Conservation (phyloP, 768 basidiomycete genomes). For the Trametopsis cervina region DNA sequence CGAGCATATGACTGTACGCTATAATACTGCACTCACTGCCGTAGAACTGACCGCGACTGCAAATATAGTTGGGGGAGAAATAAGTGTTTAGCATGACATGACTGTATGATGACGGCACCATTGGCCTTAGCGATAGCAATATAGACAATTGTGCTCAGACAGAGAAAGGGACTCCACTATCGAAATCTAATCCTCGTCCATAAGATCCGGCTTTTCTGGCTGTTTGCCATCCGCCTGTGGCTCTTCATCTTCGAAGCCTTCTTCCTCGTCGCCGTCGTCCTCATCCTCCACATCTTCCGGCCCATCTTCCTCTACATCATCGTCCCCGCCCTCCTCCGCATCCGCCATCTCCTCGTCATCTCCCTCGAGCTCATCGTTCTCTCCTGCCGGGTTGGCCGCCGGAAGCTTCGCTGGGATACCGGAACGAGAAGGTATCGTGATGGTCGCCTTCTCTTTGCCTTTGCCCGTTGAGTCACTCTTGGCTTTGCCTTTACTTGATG, state of each 20-base stretch:
- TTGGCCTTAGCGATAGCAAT: too few species aligned
- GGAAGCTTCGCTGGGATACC: slow-evolving; percentile 23
- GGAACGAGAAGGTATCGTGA: slow-evolving; percentile 17
- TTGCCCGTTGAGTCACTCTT: too few species aligned
- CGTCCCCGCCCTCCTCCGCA: slow-evolving; percentile 26
- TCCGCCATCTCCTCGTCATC: slow-evolving; percentile 31
- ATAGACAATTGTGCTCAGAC: too few species aligned
- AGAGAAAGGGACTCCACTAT: too few species aligned
- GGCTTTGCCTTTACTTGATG: too few species aligned
- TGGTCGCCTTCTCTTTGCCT: slow-evolving; percentile 25
- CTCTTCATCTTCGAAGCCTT: slow-evolving; percentile 40
- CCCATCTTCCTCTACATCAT: slow-evolving; percentile 29
- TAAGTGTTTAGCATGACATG: too few species aligned
- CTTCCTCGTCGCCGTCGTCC: slow-evolving; percentile 31
- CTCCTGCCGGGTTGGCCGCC: slow-evolving; percentile 9
- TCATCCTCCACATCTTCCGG: slow-evolving; percentile 25
- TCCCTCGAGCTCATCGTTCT: slow-evolving; percentile 23
- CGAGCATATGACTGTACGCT: too few species aligned
- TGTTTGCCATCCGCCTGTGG: slow-evolving; percentile 30
- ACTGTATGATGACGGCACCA: too few species aligned
- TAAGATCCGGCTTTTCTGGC: slow-evolving; percentile 25
- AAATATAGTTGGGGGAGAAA: too few species aligned
- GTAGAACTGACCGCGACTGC: too few species aligned
- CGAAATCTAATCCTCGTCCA: slow-evolving; percentile 7
- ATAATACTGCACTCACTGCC: too few species aligned